These are phyloP conservation scores for Kalanchoe fedtschenkoi DNA, from an alignment of 164 flowering plant species.

Conservation along the genomic window DNA sequence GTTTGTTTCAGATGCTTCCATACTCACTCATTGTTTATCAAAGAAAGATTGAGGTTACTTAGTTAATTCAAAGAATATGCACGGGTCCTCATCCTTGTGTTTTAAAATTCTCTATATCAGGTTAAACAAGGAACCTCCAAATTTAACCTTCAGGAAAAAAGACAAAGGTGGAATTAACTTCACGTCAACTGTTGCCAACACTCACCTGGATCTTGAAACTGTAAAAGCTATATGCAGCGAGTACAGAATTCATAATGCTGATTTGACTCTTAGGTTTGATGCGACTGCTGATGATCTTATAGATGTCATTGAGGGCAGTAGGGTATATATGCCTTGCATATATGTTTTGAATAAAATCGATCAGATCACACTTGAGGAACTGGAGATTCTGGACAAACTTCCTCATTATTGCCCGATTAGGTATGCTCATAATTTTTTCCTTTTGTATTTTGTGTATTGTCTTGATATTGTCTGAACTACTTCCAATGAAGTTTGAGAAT, in stretches of 20 bases:
- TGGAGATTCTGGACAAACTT: conserved; percentile 91
- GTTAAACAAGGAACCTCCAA: conserved; percentile 96
- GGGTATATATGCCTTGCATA: conserved; percentile 91
- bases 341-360: conserved; percentile 96
- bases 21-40: not conserved
- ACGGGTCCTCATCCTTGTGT: too few species aligned
- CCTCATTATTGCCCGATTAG: conserved; percentile 98
- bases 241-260: conserved; percentile 92
- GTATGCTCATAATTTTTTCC: conserved; percentile 22
- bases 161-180: conserved; percentile 96
- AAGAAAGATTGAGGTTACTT: not conserved
- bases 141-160: conserved; percentile 87
- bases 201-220: conserved; percentile 83
- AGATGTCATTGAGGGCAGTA: conserved; percentile 95
- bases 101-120: conserved; percentile 18
- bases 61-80: too few species aligned
- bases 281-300: conserved; percentile 99
- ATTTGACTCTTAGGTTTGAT: conserved; percentile 80
- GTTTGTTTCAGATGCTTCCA: not conserved
- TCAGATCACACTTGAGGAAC: conserved; percentile 90
- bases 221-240: conserved; percentile 94
- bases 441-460: not conserved
- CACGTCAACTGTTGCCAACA: conserved; percentile 82
- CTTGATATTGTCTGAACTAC: not conserved
- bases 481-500: not conserved